Conservation (phyloP, 257 asterid genomes). For the Cruciata laevipes region DNA sequence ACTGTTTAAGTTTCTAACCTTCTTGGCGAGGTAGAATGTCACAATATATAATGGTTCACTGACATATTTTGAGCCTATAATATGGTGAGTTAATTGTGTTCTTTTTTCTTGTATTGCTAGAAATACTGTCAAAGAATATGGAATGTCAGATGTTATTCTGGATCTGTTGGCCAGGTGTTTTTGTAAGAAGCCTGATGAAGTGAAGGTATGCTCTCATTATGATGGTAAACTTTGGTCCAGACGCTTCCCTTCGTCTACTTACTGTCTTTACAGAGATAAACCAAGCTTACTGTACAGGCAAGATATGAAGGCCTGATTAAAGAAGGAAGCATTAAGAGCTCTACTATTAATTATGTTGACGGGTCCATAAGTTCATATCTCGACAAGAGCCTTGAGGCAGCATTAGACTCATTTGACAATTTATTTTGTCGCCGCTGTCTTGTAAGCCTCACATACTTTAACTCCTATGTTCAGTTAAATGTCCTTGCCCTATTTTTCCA, state of each 20-base stretch:
- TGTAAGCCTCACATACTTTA: constrained; percentile 40
- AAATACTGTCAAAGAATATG: constrained; percentile 45
- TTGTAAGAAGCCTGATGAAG: constrained; percentile 59
- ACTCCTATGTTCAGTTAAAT: not conserved
- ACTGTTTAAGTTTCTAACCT: not conserved
- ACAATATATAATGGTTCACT: too few relatives aligned
- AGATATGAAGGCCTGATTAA: constrained; percentile 67
- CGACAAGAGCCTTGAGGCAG: constrained; percentile 86
- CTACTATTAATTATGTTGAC: constrained; percentile 34
- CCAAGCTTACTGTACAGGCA: constrained; percentile 80
- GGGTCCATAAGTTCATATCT: constrained; percentile 55
- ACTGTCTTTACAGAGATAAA: constrained; percentile 56
- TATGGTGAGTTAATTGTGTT: not conserved
- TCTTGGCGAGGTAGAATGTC: not conserved
- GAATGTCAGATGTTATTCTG: constrained; percentile 54
- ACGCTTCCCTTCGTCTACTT: constrained; percentile 49
- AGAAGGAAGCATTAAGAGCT: constrained; percentile 28
- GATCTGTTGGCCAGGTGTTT: constrained; percentile 60
- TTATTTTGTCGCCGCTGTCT: constrained; percentile 92
- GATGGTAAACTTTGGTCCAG: constrained; percentile 59
- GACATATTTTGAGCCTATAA: not conserved
- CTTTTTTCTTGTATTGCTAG: constrained; percentile 36
- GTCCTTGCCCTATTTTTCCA: not conserved
- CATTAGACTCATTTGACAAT: constrained; percentile 87
- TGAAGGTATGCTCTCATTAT: constrained; percentile 51